These are phyloP conservation scores for Salix exigua DNA, from an alignment of 345 rosid genomes.

Conservation along the genomic window DNA sequence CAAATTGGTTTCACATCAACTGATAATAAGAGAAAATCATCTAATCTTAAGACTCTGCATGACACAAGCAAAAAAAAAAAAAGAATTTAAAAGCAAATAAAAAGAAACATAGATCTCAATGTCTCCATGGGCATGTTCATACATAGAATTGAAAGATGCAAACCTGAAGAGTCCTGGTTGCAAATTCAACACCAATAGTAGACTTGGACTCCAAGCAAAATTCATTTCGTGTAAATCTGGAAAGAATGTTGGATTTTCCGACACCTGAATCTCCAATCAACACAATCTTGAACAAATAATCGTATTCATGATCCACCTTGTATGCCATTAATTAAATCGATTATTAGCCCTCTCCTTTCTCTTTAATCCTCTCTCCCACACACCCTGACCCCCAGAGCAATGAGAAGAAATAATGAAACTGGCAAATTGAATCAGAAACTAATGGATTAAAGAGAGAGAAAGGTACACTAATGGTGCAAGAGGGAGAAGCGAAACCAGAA, in stretches of 20 bases:
- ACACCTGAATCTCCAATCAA: constrained; percentile 70
- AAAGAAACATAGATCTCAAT: neutral
- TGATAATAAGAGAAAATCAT: neutral
- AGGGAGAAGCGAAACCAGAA: constrained; percentile 17
- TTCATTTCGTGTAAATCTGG: constrained; percentile 62
- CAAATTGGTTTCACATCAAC: neutral
- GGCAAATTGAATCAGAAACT: neutral
- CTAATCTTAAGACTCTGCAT: neutral
- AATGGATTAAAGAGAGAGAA: neutral
- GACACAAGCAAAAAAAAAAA: too few species aligned
- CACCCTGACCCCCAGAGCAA: neutral
- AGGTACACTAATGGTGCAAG: neutral
- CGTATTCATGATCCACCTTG: constrained; percentile 62
- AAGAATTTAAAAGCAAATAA: neutral
- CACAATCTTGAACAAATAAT: constrained; percentile 61
- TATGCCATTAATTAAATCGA: constrained; percentile 40
- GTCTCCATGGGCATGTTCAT: too few species aligned
- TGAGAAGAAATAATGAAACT: neutral
- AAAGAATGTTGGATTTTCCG: constrained; percentile 68
- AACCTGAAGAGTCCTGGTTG: constrained; percentile 69
- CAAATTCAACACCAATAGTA: constrained; percentile 69
- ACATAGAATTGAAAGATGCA: neutral
- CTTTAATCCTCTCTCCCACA: neutral
- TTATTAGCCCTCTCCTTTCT: neutral
- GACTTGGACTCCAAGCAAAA: constrained; percentile 67